These are phyloP conservation scores for Phytophthora capsici DNA, from an alignment of 352 stramenopile genomes.

Conservation along the genomic window DNA sequence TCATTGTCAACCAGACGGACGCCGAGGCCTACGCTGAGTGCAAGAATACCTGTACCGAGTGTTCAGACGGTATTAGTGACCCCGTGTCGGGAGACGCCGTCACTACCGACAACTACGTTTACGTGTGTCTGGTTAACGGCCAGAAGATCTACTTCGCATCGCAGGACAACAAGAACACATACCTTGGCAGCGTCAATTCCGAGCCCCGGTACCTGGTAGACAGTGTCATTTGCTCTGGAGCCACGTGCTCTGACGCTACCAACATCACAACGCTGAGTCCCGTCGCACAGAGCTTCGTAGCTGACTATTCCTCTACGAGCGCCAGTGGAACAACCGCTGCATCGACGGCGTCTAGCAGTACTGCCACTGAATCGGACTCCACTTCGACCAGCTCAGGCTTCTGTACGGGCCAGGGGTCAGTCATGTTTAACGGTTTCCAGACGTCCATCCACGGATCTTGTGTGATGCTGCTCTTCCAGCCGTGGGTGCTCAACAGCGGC, in stretches of 20 bases:
- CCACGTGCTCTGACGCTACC: conserved; percentile 63
- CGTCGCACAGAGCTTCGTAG: conserved; percentile 45
- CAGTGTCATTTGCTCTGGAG: conserved; percentile 57
- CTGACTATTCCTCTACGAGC: conserved; percentile 33
- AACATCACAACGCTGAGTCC: conserved; percentile 65
- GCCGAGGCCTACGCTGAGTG: conserved; percentile 46
- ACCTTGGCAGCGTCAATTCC: conserved; percentile 65
- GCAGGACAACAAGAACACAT: conserved; percentile 66
- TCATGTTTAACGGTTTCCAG: conserved; percentile 89
- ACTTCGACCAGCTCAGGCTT: conserved; percentile 47
- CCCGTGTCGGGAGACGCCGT: conserved; percentile 67
- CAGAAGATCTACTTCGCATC: conserved; percentile 90
- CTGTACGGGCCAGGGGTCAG: conserved; percentile 69
- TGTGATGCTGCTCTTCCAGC: conserved; percentile 77
- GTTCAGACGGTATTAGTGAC: conserved; percentile 55
- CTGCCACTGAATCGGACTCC: conserved; percentile 23
- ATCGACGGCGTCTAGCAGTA: conserved; percentile 27
- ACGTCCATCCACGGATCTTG: conserved; percentile 75
- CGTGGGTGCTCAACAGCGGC: conserved; percentile 77
- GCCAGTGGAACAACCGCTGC: conserved; percentile 21
- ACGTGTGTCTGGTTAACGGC: conserved; percentile 73
- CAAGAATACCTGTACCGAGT: conserved; percentile 49
- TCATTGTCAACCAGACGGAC: conserved; percentile 48
- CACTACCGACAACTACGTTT: conserved; percentile 66
- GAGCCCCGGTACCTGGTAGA: conserved; percentile 58